Conservation (phyloP, 148 eudicot genomes). For the Persicaria maculosa region DNA sequence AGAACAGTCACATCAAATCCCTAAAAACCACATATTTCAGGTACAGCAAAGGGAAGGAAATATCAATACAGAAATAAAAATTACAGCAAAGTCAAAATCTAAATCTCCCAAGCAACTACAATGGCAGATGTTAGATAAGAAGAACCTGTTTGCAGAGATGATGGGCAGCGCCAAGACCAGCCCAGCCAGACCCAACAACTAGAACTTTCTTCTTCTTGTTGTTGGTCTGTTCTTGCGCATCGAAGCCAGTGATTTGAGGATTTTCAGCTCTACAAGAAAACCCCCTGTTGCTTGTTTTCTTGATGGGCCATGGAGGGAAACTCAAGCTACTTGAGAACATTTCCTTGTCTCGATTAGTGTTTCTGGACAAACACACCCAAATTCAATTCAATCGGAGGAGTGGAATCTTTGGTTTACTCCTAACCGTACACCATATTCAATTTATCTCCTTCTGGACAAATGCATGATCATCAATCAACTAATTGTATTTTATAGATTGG, state of each 20-base stretch:
- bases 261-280: constrained; percentile 41
- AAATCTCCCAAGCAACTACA: not conserved
- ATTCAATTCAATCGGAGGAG: too few species aligned
- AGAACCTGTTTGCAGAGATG: constrained; percentile 66
- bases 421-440: too few species aligned
- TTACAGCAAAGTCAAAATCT: not conserved
- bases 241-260: constrained; percentile 15
- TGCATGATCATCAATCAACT: too few species aligned
- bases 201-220: constrained; percentile 41
- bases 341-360: not conserved
- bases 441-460: too few species aligned
- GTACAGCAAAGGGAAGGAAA: too few species aligned
- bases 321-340: not conserved
- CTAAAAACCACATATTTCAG: constrained; percentile 19
- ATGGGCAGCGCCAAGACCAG: constrained; percentile 72
- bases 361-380: too few species aligned
- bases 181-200: constrained; percentile 76
- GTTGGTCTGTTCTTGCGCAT: constrained; percentile 17
- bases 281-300: not conserved
- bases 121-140: not conserved
- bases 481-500: too few species aligned
- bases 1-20: constrained; percentile 75
- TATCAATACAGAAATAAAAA: not conserved
- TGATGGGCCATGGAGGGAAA: not conserved
- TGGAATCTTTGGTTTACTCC: too few species aligned